Evolutionary conservation across 805 yeast species (phyloP).

Genomic region (Cyberlindnera mycetangii): DNA sequence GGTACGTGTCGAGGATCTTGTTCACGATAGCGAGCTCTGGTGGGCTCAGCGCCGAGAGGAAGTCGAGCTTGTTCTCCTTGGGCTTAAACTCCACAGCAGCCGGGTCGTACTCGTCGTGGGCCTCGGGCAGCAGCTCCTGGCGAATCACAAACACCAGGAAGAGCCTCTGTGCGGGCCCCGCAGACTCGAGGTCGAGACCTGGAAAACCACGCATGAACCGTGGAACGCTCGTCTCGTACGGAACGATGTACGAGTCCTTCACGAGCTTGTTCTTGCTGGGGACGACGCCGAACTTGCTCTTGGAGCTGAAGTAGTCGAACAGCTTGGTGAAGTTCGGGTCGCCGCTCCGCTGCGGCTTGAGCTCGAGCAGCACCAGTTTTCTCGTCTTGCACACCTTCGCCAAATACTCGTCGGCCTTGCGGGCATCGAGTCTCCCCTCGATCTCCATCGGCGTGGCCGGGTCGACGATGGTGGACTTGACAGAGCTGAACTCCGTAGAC

Average conservation of each 20-base stretch:
- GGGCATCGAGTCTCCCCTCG: slow-evolving; percentile 60
- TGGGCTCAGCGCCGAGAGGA: slow-evolving; percentile 19
- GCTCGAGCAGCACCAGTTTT: slow-evolving; percentile 49
- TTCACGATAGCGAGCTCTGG: slow-evolving; percentile 20
- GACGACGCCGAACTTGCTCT: slow-evolving; percentile 45
- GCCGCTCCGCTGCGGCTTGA: slow-evolving; percentile 27
- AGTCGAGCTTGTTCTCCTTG: slow-evolving; percentile 15
- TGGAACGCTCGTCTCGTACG: slow-evolving; percentile 27
- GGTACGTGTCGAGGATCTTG: slow-evolving; percentile 22
- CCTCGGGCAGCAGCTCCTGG: slow-evolving; percentile 19
- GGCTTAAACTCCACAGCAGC: not conserved
- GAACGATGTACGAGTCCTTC: slow-evolving; percentile 44
- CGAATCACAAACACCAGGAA: slow-evolving; percentile 23
- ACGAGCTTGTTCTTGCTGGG: slow-evolving; percentile 37
- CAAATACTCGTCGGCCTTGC: slow-evolving; percentile 57
- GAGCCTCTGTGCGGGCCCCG: slow-evolving; percentile 7
- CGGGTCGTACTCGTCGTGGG: slow-evolving; percentile 5
- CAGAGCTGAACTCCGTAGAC: slow-evolving; percentile 21
- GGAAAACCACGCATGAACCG: slow-evolving; percentile 15
- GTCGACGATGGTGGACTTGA: slow-evolving; percentile 26
- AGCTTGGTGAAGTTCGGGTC: slow-evolving; percentile 25
- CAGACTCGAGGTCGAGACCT: not conserved
- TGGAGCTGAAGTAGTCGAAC: slow-evolving; percentile 34
- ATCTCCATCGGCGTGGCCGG: slow-evolving; percentile 37
- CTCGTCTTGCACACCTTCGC: slow-evolving; percentile 43